Base-by-base conservation (phyloP, 2,329 filamentous ascomycete genomes). In the Colletotrichum gigasporum region DNA sequence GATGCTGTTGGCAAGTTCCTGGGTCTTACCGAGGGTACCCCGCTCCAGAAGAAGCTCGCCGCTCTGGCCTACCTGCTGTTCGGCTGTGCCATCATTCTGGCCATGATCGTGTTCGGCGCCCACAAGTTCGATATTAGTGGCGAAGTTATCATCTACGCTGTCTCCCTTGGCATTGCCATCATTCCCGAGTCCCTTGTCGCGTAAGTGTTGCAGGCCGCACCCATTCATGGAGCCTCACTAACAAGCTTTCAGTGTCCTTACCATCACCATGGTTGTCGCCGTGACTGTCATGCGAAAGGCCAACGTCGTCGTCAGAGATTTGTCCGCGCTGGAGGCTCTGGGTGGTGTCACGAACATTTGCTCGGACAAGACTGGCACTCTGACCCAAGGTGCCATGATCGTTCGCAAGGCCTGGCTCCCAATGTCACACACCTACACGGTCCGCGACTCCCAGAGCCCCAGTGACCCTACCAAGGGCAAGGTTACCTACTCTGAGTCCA, bases 51-150 rank as follows among this genome's bases (percentile, higher is more conserved):
- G 68, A 94, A 92, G 76, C 81, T 96, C 52, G 91, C 90, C 64
- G 91, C 91, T 70, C 83, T 96, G 64, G 92, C 92, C 10, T 90
- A 94, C 60, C 79, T 91, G 7, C 86, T 96, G 2, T 94, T 95
- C 72, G 88, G 85, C 47, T 89, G 91, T 65, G 92, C 85, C n/a
- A 74, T 87, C 10, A 71, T 87, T 18, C 77, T 87, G 26, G 85
- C 85, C 26, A 80, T 87, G 59, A 81, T 88, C 42, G 85, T 88
- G 10, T 87, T 88, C 71, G 84, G 79, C 0, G 85, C 84, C 53
- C 87, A 87, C 71, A 80, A 82, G 65, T 87, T 86, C 70, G 69
- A 81, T 44, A 74, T 83, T 53, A 75, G 79, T 41, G 80, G 81
- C 34, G 83, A 87, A 65, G 84, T 87, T 66, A 79, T 87, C 63